A percentile compares a stretch with the other conserved stretches of the same genome.
phyloP scores from a whole-genome alignment of 768 basidiomycete genomes.

The Mrakia frigida region DNA sequence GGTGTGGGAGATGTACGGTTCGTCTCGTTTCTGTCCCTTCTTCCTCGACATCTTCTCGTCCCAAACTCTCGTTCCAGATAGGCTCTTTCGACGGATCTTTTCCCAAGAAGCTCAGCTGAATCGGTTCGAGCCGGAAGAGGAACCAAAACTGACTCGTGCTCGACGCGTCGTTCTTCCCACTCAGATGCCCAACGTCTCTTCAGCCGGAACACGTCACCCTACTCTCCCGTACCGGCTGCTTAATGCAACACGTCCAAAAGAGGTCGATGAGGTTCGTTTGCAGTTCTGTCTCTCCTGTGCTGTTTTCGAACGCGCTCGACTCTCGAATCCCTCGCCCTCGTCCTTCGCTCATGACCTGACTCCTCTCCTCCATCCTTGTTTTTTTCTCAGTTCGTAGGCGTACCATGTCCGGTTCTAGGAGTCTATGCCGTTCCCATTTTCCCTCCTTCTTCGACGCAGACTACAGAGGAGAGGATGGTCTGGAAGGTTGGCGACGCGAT shows the following conservation, averaged over 20 bases:
- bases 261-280: neutral
- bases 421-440: neutral
- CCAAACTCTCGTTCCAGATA: no score
- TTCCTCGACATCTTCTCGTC: neutral
- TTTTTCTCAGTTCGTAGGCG: neutral
- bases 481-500: neutral
- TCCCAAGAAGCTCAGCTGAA: no score
- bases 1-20: slow-evolving; percentile 11
- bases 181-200: slow-evolving; percentile 1
- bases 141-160: neutral
- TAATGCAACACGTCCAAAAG: neutral
- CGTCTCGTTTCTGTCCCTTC: neutral
- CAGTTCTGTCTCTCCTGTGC: neutral
- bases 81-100: no score
- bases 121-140: neutral
- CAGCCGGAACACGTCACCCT: neutral
- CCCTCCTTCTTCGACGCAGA: neutral
- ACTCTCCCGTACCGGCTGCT: neutral
- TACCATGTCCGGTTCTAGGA: neutral
- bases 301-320: no score
- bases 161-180: neutral
- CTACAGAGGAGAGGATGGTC: neutral
- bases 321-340: no score
- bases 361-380: neutral
- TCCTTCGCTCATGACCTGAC: neutral